Evolutionary conservation across 345 rosid genomes (phyloP), one percentile per base, ranked within the genome.

Genomic region (Rhodamnia rubescens): DNA sequence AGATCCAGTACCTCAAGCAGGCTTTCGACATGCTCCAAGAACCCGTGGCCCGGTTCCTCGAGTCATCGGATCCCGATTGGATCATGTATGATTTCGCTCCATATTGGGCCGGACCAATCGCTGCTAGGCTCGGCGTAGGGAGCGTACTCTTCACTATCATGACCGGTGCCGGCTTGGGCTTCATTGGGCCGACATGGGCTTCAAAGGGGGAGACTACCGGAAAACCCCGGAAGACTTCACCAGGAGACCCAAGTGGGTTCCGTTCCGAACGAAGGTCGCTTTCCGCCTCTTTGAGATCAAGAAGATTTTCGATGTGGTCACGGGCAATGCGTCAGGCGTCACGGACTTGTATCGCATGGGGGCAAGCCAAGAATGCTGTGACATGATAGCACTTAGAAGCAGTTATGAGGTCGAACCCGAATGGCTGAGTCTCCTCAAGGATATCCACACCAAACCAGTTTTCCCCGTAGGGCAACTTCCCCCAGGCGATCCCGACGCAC

Each of bases 381-480:
- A 93, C 27, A 54, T 84, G 24, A 82, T 93, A 16, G 75, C 55
- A n/a, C 20, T 91, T 9, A 87, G 93, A 14, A 93, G 94, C 88
- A 90, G 92, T 18, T 86, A 84, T 15, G 96, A 93, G 88, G 59
- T 90, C 24, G 96, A 95, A 59, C 88, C 87, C 0, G 90, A 93
- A 78, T 93, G 92, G 93, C 36, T 95, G 16, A 36, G 81, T 21
- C 87, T 92, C 9, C 32, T 89, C 1, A 84, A 50, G 3, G 64
- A 92, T 26, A 81, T 92, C 69, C 84, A 84, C 74, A 16, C 55
- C 3, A 92, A 89, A 81, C 91, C 91, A 12, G 90, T 91, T 53
- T 55, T 93, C 32, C 94, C 94, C 2, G 85, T 91, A 0, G 98
- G 96, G n/a, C 86, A 86, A 8, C 84, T 93, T 83, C 94, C 90